Conservation (phyloP, 176 grass and related monocot genomes). For the Tillandsia fasciculata region DNA sequence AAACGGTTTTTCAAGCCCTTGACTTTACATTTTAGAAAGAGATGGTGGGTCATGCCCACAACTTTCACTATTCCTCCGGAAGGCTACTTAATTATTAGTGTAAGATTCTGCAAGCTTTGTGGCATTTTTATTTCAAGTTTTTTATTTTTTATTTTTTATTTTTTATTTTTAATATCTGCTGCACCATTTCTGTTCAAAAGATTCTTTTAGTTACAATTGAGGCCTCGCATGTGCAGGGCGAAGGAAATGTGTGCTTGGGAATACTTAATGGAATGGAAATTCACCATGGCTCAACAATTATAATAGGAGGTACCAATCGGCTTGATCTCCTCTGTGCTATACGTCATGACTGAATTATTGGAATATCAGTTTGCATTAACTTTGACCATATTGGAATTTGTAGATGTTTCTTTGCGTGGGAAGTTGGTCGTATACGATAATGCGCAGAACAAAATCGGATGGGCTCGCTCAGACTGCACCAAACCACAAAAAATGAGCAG, state of each 20-base stretch:
- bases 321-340: constrained; percentile 3
- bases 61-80: constrained; percentile 59
- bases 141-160: not conserved
- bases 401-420: constrained; percentile 67
- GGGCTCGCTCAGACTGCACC: constrained; percentile 56
- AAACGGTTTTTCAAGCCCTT: constrained; percentile 66
- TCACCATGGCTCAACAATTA: constrained; percentile 48
- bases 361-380: constrained; percentile 1
- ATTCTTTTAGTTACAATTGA: not conserved
- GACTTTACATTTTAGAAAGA: constrained; percentile 55
- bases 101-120: constrained; percentile 24
- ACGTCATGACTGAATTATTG: not conserved
- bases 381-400: constrained; percentile 4
- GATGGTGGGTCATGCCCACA: constrained; percentile 52
- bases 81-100: constrained; percentile 65
- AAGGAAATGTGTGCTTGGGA: constrained; percentile 80
- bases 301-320: constrained; percentile 65
- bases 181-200: constrained; percentile 4
- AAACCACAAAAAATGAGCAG: constrained; percentile 37
- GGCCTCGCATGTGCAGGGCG: constrained; percentile 37
- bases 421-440: constrained; percentile 88
- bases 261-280: constrained; percentile 57
- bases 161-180: not conserved
- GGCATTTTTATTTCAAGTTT: too few species aligned
- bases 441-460: constrained; percentile 49